These are phyloP conservation scores for Periglandula ipomoeae DNA, from an alignment of 2,329 filamentous ascomycete genomes.

Conservation along the genomic window DNA sequence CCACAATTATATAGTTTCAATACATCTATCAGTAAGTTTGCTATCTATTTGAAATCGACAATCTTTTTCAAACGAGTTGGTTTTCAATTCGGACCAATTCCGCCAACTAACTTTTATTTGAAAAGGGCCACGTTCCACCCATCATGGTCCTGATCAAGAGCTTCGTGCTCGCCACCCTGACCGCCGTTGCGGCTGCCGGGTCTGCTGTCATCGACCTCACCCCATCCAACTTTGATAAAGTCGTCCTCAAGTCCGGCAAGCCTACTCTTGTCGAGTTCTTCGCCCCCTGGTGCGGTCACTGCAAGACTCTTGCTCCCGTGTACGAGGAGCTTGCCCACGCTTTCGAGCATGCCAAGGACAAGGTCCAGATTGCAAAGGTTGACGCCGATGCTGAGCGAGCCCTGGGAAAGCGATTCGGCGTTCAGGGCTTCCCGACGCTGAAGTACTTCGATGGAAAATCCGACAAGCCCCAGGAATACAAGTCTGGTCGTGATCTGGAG, in stretches of 20 bases:
- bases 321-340: constrained; percentile 80
- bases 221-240: constrained; percentile 81
- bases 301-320: constrained; percentile 90
- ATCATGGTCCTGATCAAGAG: constrained; percentile 51
- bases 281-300: constrained; percentile 97
- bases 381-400: constrained; percentile 84
- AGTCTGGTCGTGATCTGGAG: constrained; percentile 78
- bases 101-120: not conserved
- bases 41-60: not conserved
- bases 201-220: constrained; percentile 86
- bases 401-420: constrained; percentile 75
- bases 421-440: constrained; percentile 92
- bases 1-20: not conserved
- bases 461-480: constrained; percentile 76
- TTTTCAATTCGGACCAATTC: not conserved
- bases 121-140: constrained; percentile 9
- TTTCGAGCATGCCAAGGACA: constrained; percentile 62
- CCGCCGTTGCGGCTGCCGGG: constrained; percentile 51
- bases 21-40: not conserved
- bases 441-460: constrained; percentile 98
- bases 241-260: constrained; percentile 86
- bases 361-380: constrained; percentile 87
- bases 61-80: not conserved
- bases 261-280: constrained; percentile 97
- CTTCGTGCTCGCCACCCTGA: constrained; percentile 47